A percentile compares a stretch with the other conserved stretches of the same genome.
Evolutionary conservation across 108 stramenopile species (phyloP).

Genomic region (Cyclostephanos tholiformis): DNA sequence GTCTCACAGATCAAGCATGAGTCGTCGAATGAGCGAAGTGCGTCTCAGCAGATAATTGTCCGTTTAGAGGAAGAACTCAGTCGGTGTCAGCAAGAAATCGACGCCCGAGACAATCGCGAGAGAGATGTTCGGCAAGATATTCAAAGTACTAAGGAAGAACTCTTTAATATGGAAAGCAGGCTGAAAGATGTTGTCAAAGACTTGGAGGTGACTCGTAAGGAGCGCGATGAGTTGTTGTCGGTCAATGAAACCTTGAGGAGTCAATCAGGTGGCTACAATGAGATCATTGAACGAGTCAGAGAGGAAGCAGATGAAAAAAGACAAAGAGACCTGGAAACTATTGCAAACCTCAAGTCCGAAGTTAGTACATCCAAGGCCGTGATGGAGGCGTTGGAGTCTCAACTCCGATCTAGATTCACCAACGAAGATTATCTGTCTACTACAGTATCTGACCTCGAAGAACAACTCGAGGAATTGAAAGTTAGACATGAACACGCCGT

Average conservation of each 20-base stretch:
- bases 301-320: slow-evolving; percentile 31
- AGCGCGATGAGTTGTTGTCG: slow-evolving; percentile 43
- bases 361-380: slow-evolving; percentile 55
- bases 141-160: slow-evolving; percentile 24
- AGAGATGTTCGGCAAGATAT: slow-evolving; percentile 29
- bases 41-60: slow-evolving; percentile 55
- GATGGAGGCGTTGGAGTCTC: slow-evolving; percentile 57
- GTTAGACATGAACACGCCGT: slow-evolving; percentile 37
- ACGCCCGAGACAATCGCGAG: slow-evolving; percentile 25
- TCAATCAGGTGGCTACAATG: slow-evolving; percentile 45
- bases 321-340: slow-evolving; percentile 39
- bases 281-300: slow-evolving; percentile 29
- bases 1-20: slow-evolving; percentile 47
- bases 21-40: slow-evolving; percentile 54
- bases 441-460: slow-evolving; percentile 52
- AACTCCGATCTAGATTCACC: slow-evolving; percentile 57
- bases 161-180: slow-evolving; percentile 21
- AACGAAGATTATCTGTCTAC: slow-evolving; percentile 57
- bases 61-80: slow-evolving; percentile 55
- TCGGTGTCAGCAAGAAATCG: slow-evolving; percentile 39
- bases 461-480: slow-evolving; percentile 45
- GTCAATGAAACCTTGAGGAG: slow-evolving; percentile 37
- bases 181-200: slow-evolving; percentile 31
- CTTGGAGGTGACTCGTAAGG: slow-evolving; percentile 40
- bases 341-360: slow-evolving; percentile 53